phyloP scores from a whole-genome alignment of 495 filamentous ascomycete species.

The Daldinia caldariorum region DNA sequence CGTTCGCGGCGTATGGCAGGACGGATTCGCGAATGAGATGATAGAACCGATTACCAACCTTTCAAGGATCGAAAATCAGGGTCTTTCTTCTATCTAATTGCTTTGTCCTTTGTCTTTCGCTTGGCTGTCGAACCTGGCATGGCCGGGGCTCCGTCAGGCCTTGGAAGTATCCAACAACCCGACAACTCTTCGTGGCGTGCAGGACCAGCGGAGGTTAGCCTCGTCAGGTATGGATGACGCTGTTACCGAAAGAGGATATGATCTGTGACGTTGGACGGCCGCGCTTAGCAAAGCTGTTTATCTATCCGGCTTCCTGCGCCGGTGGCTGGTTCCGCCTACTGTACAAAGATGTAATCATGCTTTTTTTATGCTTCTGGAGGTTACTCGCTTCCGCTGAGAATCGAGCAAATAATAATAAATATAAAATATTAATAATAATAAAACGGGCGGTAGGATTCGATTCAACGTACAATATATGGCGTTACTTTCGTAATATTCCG shows the following conservation, averaged over 20 bases:
- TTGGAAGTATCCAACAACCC: constrained; percentile 31
- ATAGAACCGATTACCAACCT: constrained; percentile 20
- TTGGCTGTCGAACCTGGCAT: constrained; percentile 27
- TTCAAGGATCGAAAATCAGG: constrained; percentile 33
- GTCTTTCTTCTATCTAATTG: constrained; percentile 6
- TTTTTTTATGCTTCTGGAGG: constrained; percentile 26
- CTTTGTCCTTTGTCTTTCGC: constrained; percentile 16
- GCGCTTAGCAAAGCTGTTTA: constrained; percentile 38
- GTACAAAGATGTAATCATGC: constrained; percentile 40
- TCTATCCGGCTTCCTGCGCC: constrained; percentile 20
- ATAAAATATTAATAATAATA: no score
- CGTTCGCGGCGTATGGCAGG: constrained; percentile 5
- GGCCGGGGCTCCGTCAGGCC: constrained; percentile 23
- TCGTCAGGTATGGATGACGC: constrained; percentile 38
- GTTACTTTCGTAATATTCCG: constrained; percentile 4
- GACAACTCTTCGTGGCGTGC: constrained; percentile 39
- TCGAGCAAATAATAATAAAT: background rate
- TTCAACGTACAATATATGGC: constrained; percentile 1
- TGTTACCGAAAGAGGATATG: constrained; percentile 30
- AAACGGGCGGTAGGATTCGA: background rate
- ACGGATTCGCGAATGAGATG: constrained; percentile 30
- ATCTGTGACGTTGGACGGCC: constrained; percentile 34
- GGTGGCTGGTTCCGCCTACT: constrained; percentile 27
- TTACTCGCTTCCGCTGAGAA: constrained; percentile 2
- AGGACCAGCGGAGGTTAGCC: constrained; percentile 31